Conservation (phyloP, 495 filamentous ascomycete genomes). For the Hypoxylon perforatum region DNA sequence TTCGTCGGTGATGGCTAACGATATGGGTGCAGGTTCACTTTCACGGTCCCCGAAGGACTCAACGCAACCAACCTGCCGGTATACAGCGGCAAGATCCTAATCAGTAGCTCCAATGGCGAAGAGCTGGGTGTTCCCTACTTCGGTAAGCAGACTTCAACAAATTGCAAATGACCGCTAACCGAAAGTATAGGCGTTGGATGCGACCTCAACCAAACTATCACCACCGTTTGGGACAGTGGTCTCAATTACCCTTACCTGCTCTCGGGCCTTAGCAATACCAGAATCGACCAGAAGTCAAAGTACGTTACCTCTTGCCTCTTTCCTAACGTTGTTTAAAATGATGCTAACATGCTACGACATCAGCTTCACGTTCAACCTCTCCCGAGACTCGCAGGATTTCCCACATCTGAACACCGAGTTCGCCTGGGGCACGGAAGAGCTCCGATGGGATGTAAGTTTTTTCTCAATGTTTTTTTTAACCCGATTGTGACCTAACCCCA, state of each 20-base stretch:
- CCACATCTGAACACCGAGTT: conserved; percentile 34
- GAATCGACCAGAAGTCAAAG: conserved; percentile 31
- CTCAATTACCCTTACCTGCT: conserved; percentile 1
- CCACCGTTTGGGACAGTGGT: conserved; percentile 23
- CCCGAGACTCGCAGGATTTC: conserved; percentile 24
- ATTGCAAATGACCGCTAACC: too few relatives aligned
- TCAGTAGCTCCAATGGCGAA: conserved; percentile 47
- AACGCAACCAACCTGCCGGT: conserved; percentile 40
- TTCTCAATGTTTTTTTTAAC: background rate
- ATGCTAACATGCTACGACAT: background rate
- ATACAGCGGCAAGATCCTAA: conserved; percentile 47
- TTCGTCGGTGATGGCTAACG: background rate
- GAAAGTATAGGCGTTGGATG: conserved; percentile 22
- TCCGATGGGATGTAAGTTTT: conserved; percentile 47
- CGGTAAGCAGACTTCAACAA: conserved; percentile 28
- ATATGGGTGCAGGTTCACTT: conserved; percentile 13
- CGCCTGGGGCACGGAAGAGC: conserved; percentile 44
- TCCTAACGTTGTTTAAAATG: too few relatives aligned
- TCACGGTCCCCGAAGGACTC: conserved; percentile 15
- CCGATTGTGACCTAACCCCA: background rate
- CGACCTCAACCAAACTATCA: conserved; percentile 30
- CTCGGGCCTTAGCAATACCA: conserved; percentile 31
- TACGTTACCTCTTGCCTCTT: too few relatives aligned
- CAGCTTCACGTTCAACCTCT: conserved; percentile 43
- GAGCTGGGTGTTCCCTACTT: conserved; percentile 48